Evolutionary conservation across 257 asterid genomes (phyloP), one percentile per base, ranked within the genome.

Genomic region (Linaria vulgaris): DNA sequence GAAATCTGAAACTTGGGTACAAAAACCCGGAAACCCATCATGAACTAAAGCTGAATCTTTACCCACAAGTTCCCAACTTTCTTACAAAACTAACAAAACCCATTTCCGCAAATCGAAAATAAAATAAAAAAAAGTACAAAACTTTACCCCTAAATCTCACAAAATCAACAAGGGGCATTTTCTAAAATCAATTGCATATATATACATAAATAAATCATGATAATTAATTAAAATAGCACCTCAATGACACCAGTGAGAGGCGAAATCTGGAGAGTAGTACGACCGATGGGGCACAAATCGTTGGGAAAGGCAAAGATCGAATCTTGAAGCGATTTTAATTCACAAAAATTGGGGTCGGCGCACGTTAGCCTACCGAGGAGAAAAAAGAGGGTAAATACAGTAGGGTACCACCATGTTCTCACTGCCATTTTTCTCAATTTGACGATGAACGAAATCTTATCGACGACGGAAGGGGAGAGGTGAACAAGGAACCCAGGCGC

Each of bases 241-340:
- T 86, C 91, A 80, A 82, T 80, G 25, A 83, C 90, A 65, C 81
- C 87, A 63, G 73, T 61, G 53, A 74, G 19, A 70, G 66, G 47
- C 27, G 76, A 74, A 59, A 79, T 66, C 13, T 63, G 75, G 73
- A 79, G 63, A 72, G 71, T 79, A 58, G 71, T 79, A 58, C 75
- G 80, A 58, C 59, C 69, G 15, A 71, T 50, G 64, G 78, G 73
- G 37, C 91, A 91, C 30, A 72, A 72, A 63, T 71, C 78, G 50
- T 62, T 72, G 61, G 41, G 67, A 43, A 81, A 27, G 72, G 80
- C 82, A 56, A 81, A 75, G 66, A 91, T 58, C 68, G 80, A 79
- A 72, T 91, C 95, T 57, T 68, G 65, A 66, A 88, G 24, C 67
- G 96, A 81, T 22, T 68, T 67, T 53, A 81, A 56, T 56, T 79